Conservation (phyloP, 805 yeast species). For the Saccharomycopsis sp. region DNA sequence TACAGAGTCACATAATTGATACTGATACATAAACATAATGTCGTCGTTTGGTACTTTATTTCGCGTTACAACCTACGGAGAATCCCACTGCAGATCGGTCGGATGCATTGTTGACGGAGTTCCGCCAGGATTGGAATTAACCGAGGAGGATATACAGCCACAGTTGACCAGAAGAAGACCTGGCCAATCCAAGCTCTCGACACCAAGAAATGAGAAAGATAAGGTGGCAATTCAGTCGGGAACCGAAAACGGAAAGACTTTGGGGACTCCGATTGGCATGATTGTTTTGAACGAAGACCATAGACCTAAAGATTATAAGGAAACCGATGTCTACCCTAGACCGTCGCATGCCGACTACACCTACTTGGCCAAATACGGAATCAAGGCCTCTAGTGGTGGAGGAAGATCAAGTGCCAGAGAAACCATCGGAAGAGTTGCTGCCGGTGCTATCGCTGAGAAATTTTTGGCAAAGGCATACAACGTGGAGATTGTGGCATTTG, state of each 20-base stretch:
- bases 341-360: constrained; percentile 98
- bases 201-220: constrained; percentile 96
- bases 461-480: constrained; percentile 66
- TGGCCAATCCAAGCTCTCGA: constrained; percentile 86
- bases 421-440: constrained; percentile 98
- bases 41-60: constrained; percentile 59
- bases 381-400: constrained; percentile 93
- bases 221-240: constrained; percentile 91
- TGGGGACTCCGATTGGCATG: constrained; percentile 97
- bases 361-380: constrained; percentile 82
- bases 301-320: constrained; percentile 92
- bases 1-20: background rate
- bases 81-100: constrained; percentile 94
- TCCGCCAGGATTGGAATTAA: constrained; percentile 86
- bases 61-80: constrained; percentile 91
- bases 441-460: constrained; percentile 97
- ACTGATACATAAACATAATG: constrained; percentile 37
- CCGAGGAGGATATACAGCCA: constrained; percentile 88
- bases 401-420: constrained; percentile 97
- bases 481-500: constrained; percentile 93
- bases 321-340: constrained; percentile 92
- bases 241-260: constrained; percentile 80
- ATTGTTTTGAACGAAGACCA: constrained; percentile 90
- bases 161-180: constrained; percentile 97
- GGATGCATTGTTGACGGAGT: constrained; percentile 98